These are phyloP conservation scores for Gnaphalium uliginosum DNA, from an alignment of 129 eudicot genomes.

Conservation along the genomic window DNA sequence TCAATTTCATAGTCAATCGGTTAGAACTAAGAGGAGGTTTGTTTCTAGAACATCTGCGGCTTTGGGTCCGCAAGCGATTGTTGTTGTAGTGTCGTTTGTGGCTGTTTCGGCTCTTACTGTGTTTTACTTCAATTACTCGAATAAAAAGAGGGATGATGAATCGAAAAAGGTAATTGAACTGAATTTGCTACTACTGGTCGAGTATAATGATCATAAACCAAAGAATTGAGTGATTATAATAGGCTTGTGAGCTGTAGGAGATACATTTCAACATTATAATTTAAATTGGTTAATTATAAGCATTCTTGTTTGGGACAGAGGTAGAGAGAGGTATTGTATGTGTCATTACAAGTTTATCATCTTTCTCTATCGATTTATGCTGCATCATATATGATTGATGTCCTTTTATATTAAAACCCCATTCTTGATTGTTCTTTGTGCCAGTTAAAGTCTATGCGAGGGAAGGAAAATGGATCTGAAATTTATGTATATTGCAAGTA, in stretches of 20 bases:
- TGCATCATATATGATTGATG: constrained; percentile 1
- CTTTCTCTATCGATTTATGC: not conserved
- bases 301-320: not conserved
- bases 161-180: constrained; percentile 34
- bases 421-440: constrained; percentile 3
- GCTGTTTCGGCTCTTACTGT: constrained; percentile 67
- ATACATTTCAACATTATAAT: not conserved
- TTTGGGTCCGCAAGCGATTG: constrained; percentile 46
- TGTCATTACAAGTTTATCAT: not conserved
- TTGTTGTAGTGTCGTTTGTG: constrained; percentile 51
- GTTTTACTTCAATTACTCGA: constrained; percentile 40
- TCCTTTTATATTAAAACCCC: not conserved
- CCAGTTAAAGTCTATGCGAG: constrained; percentile 6
- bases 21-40: constrained; percentile 24
- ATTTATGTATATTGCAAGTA: not conserved
- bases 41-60: constrained; percentile 50
- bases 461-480: not conserved
- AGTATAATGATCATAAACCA: not conserved
- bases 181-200: not conserved
- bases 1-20: constrained; percentile 18
- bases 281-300: not conserved
- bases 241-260: not conserved
- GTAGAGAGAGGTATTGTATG: not conserved
- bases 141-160: constrained; percentile 20
- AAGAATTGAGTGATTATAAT: not conserved